phyloP scores from a whole-genome alignment of 2,329 filamentous ascomycete species.

The Karstenula rhodostoma region DNA sequence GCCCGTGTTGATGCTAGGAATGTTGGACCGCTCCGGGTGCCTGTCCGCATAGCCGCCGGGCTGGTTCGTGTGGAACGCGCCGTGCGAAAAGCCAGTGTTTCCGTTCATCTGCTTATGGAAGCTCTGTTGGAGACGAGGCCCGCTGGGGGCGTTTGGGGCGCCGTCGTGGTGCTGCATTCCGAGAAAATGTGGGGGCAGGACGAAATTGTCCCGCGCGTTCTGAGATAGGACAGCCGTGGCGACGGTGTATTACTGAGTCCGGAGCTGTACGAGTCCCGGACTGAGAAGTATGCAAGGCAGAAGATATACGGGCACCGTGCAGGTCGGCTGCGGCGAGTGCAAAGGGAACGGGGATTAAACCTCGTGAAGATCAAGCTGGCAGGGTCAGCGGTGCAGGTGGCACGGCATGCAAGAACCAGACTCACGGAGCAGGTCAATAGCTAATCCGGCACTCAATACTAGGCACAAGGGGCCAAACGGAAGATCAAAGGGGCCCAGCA shows the following conservation, averaged over 20 bases:
- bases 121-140: conserved; percentile 66
- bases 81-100: conserved; percentile 91
- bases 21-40: conserved; percentile 82
- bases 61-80: conserved; percentile 86
- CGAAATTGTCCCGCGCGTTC: conserved; percentile 80
- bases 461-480: conserved; percentile 31
- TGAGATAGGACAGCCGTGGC: conserved; percentile 85
- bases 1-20: conserved; percentile 92
- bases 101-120: conserved; percentile 77
- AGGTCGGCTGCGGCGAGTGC: conserved; percentile 30
- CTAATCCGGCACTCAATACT: conserved; percentile 36
- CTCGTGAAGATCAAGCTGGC: conserved; percentile 35
- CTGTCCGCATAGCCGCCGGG: conserved; percentile 84
- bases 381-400: conserved; percentile 22
- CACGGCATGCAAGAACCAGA: conserved; percentile 9
- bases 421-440: conserved; percentile 43
- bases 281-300: conserved; percentile 48
- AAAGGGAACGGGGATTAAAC: conserved; percentile 44
- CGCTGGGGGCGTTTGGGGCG: conserved; percentile 66
- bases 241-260: conserved; percentile 68
- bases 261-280: conserved; percentile 53
- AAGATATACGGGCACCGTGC: conserved; percentile 43
- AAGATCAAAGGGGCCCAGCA: conserved; percentile 37
- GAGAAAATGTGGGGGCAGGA: conserved; percentile 83
- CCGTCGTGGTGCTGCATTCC: conserved; percentile 89